These are phyloP conservation scores for Isoetes taiwanensis DNA, from an alignment of 75 land plant species.

Conservation along the genomic window DNA sequence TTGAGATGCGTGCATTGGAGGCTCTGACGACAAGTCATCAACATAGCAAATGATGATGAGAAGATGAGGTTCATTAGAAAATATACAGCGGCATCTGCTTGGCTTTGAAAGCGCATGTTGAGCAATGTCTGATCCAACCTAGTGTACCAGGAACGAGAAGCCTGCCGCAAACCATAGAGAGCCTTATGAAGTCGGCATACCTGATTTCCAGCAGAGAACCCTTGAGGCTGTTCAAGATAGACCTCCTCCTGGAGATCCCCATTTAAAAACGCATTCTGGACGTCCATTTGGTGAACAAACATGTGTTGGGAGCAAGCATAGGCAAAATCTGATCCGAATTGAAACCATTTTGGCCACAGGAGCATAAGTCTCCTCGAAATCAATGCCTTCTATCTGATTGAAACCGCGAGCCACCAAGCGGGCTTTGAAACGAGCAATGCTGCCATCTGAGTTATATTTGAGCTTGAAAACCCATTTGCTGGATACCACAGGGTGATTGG, in stretches of 20 bases:
- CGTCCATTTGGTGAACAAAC: conserved; percentile 2
- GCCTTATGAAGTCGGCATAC: neutral
- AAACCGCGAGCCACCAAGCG: conserved; percentile 3
- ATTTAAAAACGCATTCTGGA: conserved; percentile 9
- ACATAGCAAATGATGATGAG: no score
- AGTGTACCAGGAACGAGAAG: conserved; percentile 3
- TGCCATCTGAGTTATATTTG: neutral
- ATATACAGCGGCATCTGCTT: no score
- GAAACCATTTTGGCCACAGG: conserved; percentile 2
- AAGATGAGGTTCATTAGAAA: no score
- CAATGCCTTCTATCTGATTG: conserved; percentile 1
- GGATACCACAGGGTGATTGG: neutral
- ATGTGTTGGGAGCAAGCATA: neutral
- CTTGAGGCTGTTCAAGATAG: conserved; percentile 9
- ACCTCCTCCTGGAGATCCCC: conserved; percentile 2
- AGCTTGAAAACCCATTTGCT: conserved; percentile 6
- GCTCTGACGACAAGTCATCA: no score
- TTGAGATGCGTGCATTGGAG: no score
- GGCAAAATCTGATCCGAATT: neutral
- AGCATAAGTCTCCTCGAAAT: conserved; percentile 8
- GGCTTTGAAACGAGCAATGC: neutral
- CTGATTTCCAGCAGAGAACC: neutral
- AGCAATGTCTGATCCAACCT: neutral
- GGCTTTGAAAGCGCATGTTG: neutral
- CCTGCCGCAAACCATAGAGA: conserved; percentile 12